phyloP scores from a whole-genome alignment of 2,329 filamentous ascomycete species.

The Sporothrix humicola region DNA sequence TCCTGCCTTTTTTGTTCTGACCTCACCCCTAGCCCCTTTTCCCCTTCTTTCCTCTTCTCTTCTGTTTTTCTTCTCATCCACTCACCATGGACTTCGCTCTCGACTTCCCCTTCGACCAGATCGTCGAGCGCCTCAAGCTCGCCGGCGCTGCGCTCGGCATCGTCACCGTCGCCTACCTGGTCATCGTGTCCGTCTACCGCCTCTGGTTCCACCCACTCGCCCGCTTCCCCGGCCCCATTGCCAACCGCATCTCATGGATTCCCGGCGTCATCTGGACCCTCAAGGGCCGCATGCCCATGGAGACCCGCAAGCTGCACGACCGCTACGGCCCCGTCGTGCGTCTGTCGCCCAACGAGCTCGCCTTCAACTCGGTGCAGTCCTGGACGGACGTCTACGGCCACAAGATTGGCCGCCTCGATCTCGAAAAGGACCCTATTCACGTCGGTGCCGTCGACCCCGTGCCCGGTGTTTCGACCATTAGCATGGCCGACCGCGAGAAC shows the following conservation, averaged over 20 bases:
- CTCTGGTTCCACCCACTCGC: constrained; percentile 42
- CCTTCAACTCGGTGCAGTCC: constrained; percentile 45
- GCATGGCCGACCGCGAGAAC: constrained; percentile 36
- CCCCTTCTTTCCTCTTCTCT: neutral
- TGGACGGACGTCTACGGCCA: constrained; percentile 48
- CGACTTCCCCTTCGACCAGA: constrained; percentile 14
- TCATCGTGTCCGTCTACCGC: constrained; percentile 39
- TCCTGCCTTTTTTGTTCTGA: neutral
- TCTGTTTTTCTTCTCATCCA: neutral
- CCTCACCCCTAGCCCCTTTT: neutral
- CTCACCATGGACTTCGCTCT: constrained; percentile 19
- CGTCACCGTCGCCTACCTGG: constrained; percentile 24
- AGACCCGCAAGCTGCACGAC: constrained; percentile 42
- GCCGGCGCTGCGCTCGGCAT: constrained; percentile 19
- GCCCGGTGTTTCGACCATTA: constrained; percentile 33
- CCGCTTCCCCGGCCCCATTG: constrained; percentile 40
- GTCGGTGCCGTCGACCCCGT: constrained; percentile 35
- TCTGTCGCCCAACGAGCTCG: constrained; percentile 50
- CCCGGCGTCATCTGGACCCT: constrained; percentile 69
- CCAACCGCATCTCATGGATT: constrained; percentile 38
- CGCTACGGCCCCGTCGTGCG: constrained; percentile 52
- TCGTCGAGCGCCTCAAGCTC: constrained; percentile 30
- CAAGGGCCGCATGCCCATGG: constrained; percentile 74
- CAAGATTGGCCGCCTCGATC: constrained; percentile 32
- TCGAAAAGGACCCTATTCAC: constrained; percentile 36